phyloP scores from a whole-genome alignment of 73 alveolate species.

The Paramecium caudatum region DNA sequence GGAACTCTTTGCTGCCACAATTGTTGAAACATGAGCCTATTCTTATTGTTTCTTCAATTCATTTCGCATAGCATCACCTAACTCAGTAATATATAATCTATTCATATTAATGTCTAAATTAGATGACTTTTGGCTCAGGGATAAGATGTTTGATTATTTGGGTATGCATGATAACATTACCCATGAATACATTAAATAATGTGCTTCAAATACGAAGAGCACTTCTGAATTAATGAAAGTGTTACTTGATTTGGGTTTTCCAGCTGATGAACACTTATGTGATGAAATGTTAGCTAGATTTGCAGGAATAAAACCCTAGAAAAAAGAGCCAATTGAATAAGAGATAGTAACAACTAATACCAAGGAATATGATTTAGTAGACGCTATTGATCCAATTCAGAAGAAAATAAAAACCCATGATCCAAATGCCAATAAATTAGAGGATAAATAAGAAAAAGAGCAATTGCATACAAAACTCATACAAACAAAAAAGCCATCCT shows the following conservation, averaged over 20 bases:
- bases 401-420: conserved; percentile 48
- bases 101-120: conserved; percentile 37
- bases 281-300: conserved; percentile 32
- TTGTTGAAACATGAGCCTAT: neutral
- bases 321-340: conserved; percentile 48
- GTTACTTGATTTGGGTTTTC: conserved; percentile 66
- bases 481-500: conserved; percentile 52
- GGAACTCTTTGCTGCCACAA: neutral
- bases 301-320: conserved; percentile 54
- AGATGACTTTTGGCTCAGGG: conserved; percentile 19
- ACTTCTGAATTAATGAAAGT: neutral
- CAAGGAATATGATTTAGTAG: conserved; percentile 70
- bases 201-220: neutral
- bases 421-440: conserved; percentile 73
- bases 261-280: conserved; percentile 63
- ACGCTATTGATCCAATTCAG: neutral
- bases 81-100: conserved; percentile 60
- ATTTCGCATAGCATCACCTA: conserved; percentile 49
- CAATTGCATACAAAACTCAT: conserved; percentile 76
- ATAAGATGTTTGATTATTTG: neutral
- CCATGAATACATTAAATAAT: neutral
- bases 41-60: conserved; percentile 21
- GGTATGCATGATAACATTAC: neutral
- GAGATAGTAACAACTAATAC: too few relatives aligned
- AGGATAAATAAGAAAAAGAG: conserved; percentile 84